These are phyloP conservation scores for Trichosporon inkin DNA, from an alignment of 1,284 basidiomycete species.

Conservation along the genomic window DNA sequence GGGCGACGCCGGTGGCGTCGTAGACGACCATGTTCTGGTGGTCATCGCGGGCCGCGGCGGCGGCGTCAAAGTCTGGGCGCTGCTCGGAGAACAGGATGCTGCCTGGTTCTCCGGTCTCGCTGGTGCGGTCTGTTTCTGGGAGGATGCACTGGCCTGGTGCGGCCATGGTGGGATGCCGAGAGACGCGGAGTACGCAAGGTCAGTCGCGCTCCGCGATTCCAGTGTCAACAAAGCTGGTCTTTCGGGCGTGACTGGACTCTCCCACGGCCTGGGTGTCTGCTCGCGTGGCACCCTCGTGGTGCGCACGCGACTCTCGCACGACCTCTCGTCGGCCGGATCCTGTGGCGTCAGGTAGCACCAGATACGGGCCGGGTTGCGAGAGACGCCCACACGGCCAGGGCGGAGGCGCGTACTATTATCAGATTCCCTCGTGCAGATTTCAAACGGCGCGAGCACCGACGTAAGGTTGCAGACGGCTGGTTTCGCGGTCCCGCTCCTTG, in stretches of 20 bases:
- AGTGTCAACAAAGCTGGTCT: conserved; percentile 5
- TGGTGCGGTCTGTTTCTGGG: conserved; percentile 17
- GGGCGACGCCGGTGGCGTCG: conserved; percentile 7
- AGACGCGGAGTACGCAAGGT: not conserved
- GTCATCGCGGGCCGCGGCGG: not conserved
- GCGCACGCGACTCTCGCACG: too few relatives aligned
- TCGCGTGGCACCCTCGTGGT: not conserved
- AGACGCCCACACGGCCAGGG: not conserved
- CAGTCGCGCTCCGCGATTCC: not conserved
- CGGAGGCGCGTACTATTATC: conserved; percentile 3
- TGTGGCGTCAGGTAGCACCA: conserved; percentile 4
- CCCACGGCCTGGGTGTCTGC: not conserved
- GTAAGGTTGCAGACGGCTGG: not conserved
- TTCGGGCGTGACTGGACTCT: not conserved
- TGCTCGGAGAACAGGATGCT: conserved; percentile 44
- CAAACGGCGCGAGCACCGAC: not conserved
- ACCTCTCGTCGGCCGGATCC: not conserved
- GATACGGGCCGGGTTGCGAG: not conserved
- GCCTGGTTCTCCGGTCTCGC: conserved; percentile 28
- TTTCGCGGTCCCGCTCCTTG: not conserved
- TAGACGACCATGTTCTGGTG: not conserved
- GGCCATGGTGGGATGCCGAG: conserved; percentile 2
- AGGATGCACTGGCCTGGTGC: conserved; percentile 8
- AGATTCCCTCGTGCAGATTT: conserved; percentile 5
- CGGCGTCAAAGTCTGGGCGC: conserved; percentile 14